phyloP scores from a whole-genome alignment of 1,139 yeast genomes.

The Lodderomyces orthopsilosis region DNA sequence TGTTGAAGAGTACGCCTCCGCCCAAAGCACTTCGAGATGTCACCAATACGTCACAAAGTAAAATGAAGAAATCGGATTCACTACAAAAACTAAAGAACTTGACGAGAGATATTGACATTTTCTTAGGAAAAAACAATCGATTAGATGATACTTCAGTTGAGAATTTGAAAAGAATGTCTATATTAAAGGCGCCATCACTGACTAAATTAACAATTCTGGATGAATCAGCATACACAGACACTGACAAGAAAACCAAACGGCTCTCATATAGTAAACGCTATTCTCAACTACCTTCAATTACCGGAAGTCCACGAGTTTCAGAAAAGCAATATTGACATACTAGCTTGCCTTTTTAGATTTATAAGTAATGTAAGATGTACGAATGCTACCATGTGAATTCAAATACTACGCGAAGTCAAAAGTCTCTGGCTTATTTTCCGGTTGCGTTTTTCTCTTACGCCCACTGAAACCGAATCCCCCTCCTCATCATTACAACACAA shows the following conservation, averaged over 20 bases:
- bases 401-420: too few species aligned
- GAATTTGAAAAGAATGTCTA: background rate
- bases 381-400: background rate
- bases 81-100: conserved; percentile 17
- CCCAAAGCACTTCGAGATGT: conserved; percentile 3
- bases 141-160: background rate
- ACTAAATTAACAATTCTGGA: conserved; percentile 19
- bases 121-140: conserved; percentile 5
- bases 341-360: background rate
- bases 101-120: conserved; percentile 14
- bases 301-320: conserved; percentile 12
- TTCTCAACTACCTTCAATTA: conserved; percentile 14
- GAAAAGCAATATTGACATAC: background rate
- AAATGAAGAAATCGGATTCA: conserved; percentile 24
- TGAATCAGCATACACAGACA: conserved; percentile 2
- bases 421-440: too few species aligned
- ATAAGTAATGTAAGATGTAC: too few species aligned
- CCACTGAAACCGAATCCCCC: background rate
- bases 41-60: conserved; percentile 4
- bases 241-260: conserved; percentile 8
- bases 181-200: conserved; percentile 24
- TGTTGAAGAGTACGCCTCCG: conserved; percentile 36
- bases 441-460: background rate
- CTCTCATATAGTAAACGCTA: conserved; percentile 14
- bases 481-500: background rate